These are phyloP conservation scores for Kockiozyma suomiensis DNA, from an alignment of 805 yeast genomes.

Conservation along the genomic window DNA sequence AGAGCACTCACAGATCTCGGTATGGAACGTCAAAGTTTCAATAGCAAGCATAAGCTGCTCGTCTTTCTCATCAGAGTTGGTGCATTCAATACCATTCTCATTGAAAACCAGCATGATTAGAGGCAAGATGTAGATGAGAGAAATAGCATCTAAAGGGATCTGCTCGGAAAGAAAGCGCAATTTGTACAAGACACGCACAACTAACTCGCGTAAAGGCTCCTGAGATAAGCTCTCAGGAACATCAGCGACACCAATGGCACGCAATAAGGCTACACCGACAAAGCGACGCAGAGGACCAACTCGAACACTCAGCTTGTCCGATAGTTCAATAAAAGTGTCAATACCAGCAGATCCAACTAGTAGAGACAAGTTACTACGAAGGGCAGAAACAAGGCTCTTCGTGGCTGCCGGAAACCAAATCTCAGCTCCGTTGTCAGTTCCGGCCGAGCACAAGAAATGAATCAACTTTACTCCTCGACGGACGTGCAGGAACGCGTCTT, in stretches of 20 bases:
- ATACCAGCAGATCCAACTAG: conserved; percentile 52
- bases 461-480: conserved; percentile 58
- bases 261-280: conserved; percentile 70
- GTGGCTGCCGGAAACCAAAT: conserved; percentile 76
- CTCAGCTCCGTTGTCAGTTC: conserved; percentile 65
- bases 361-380: conserved; percentile 44
- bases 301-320: conserved; percentile 55
- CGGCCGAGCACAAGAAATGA: conserved; percentile 51
- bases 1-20: conserved; percentile 51
- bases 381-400: conserved; percentile 50
- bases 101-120: conserved; percentile 67
- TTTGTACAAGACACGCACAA: conserved; percentile 72
- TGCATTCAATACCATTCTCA: conserved; percentile 54
- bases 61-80: conserved; percentile 79
- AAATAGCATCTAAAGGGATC: conserved; percentile 64
- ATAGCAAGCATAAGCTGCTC: conserved; percentile 70
- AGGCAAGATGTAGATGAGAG: conserved; percentile 76
- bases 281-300: conserved; percentile 54
- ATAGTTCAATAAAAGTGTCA: conserved; percentile 56
- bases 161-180: conserved; percentile 75
- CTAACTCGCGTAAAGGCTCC: conserved; percentile 56
- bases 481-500: conserved; percentile 44
- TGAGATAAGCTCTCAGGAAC: conserved; percentile 46
- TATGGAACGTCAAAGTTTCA: conserved; percentile 46
- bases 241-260: conserved; percentile 53